Base-by-base conservation (phyloP, 129 eudicot species). In the Artemisia annua region DNA sequence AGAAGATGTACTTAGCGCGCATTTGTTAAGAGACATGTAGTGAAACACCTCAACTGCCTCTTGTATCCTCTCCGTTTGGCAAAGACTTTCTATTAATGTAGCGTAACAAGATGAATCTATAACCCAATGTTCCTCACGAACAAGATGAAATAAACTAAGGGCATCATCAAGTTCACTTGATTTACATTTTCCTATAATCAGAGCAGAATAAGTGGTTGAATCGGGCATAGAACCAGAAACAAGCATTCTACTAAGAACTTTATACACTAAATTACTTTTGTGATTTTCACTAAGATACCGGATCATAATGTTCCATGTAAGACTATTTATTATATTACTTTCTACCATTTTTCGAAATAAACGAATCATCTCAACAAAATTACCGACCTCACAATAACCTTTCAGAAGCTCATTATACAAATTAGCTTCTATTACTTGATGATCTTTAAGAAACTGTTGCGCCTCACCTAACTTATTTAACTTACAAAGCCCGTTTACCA, bases 291-390 rank as follows among this genome's bases (percentile, higher is more conserved):
- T 79, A 44, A 91, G 72, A 70, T 62, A 83, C 51, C 83, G 55
- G 26, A 91, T 75, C 28, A 91, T 50, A 78, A 78, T 79, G 81
- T 88, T 88, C 92, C 96, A 91, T 3, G 97, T 84, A 46, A 54
- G 16, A 65, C 16, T 61, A 77, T 83, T 84, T 9, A 71, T 59
- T 48, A 86, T 72, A 32, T 86, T 77, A 70, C 59, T 78, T 66
- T 73, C 71, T 19, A 80, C 82, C 96, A 91, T 88, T 70, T 70
- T 67, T 24, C 68, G 65, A 82, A 86, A 86, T 52, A 91, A 65
- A 20, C 16, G 67, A 66, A 78, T 77, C 56, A 83, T 88, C 51
- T 62, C 80, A 20, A 20, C 64, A 48, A 82, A 69, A 61, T 75
- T 54, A 14, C 74, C 83, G 17, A 69, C 73, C 49, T 24, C 64